Base-by-base conservation (phyloP, 2,329 filamentous ascomycete genomes). In the Tolypocladium inflatum region DNA sequence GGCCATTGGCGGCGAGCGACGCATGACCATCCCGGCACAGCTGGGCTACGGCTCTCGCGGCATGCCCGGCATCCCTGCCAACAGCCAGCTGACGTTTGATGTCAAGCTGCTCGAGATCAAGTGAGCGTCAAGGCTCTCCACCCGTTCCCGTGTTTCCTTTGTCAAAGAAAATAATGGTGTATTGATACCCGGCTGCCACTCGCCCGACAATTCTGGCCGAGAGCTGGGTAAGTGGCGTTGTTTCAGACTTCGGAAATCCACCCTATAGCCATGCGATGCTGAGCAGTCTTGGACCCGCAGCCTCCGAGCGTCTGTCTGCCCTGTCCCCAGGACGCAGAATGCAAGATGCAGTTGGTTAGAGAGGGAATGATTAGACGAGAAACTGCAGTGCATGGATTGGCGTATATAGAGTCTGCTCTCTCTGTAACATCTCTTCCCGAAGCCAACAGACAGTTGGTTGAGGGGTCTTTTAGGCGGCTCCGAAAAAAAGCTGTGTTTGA, bases 81-180 rank as follows among this genome's bases (percentile, higher is more conserved):
- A 97, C 84, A 93, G 91, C 73, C 90, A 88, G 65, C 78, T 99
- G 73, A 84, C 89, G 72, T 99, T 99, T 74, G 95, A 99, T 73
- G 82, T 94, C 68, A 94, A 93, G 82, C 80, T 92, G 57, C 78
- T 93, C 57, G 86, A 89, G 75, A 90, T 91, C 76, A 91, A 91
- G 80, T 92, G 86, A 80, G 75, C 59, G 54, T 38, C 4, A 1
- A 17, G 26, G 13, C 38, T 41, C 19, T 37, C 54, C 10, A 11
- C 8, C 7, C 26, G 26, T 37, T 8, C 1, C 3, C 26, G 30
- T 52, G 2, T 52, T 55, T 50, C 43, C 51, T 52, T 54, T 52
- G 33, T 58, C 43, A 19, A 38, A 42, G 15, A 48, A 42, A 19
- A 30, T 43, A 37, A 55, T 23, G 42, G 57, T 55, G 53, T 58